phyloP scores from a whole-genome alignment of 108 stramenopile species.

The Nannochloropsis gaditana region DNA sequence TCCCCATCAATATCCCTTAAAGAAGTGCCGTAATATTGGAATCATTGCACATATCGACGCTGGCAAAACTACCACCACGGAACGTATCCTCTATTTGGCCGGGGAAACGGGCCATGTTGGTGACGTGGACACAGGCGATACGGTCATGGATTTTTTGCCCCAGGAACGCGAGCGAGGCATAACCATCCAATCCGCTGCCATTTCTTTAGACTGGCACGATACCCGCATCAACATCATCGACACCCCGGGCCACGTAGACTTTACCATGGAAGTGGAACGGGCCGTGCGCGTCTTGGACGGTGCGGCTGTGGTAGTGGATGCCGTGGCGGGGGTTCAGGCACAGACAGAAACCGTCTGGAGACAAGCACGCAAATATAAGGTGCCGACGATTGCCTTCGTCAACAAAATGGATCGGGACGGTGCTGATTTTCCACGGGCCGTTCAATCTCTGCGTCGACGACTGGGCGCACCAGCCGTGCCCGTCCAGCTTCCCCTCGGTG shows the following conservation, averaged over 20 bases:
- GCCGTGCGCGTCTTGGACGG: slow-evolving; percentile 93
- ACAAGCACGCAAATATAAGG: slow-evolving; percentile 72
- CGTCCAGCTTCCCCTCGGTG: slow-evolving; percentile 52
- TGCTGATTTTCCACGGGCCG: slow-evolving; percentile 70
- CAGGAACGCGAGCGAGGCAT: slow-evolving; percentile 96
- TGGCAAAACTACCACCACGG: slow-evolving; percentile 98
- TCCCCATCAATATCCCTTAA: not conserved
- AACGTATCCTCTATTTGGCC: slow-evolving; percentile 88
- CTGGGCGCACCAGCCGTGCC: slow-evolving; percentile 50
- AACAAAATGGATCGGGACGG: slow-evolving; percentile 99
- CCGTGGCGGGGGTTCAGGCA: slow-evolving; percentile 96
- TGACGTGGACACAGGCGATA: slow-evolving; percentile 86
- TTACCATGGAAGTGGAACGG: slow-evolving; percentile 60
- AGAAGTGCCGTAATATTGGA: slow-evolving; percentile 61
- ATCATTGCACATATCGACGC: slow-evolving; percentile 99
- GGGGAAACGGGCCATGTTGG: slow-evolving; percentile 70
- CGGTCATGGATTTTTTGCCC: slow-evolving; percentile 95
- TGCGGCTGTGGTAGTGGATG: slow-evolving; percentile 89
- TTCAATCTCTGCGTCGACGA: slow-evolving; percentile 66
- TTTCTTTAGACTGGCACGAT: slow-evolving; percentile 83
- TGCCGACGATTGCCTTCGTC: slow-evolving; percentile 80
- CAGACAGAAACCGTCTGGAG: slow-evolving; percentile 98
- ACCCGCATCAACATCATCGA: slow-evolving; percentile 96
- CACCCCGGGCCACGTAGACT: slow-evolving; percentile 98
- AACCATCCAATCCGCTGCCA: slow-evolving; percentile 94